These are phyloP conservation scores for Fraxinus cuspidata DNA, from an alignment of 257 asterid genomes.

Conservation along the genomic window DNA sequence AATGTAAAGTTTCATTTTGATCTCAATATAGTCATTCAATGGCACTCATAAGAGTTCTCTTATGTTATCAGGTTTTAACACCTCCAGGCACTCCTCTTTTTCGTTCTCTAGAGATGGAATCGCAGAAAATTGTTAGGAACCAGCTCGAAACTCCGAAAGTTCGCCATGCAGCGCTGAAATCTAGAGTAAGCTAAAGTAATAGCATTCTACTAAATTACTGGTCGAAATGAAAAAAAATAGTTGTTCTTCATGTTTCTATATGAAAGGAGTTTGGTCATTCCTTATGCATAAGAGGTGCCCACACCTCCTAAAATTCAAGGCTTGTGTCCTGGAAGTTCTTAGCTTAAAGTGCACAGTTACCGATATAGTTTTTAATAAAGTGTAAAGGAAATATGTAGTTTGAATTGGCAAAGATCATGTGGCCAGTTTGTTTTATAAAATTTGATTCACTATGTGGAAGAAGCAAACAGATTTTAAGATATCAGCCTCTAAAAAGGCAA, in stretches of 20 bases:
- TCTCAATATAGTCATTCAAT: too few relatives aligned
- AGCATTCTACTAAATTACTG: background rate
- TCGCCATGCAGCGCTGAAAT: conserved; percentile 24
- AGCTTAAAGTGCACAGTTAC: background rate
- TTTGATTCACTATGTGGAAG: background rate
- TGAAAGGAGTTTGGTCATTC: background rate
- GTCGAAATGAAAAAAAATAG: background rate
- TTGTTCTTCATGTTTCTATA: background rate
- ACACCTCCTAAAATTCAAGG: background rate
- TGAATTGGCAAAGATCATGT: background rate
- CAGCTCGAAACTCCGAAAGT: conserved; percentile 26
- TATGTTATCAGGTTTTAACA: too few relatives aligned
- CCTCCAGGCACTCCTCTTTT: conserved; percentile 33
- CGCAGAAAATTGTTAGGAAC: conserved; percentile 13
- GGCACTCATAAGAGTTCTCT: too few relatives aligned
- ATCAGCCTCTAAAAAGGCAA: too few relatives aligned
- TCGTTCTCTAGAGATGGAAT: conserved; percentile 28
- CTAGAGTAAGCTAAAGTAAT: conserved; percentile 25
- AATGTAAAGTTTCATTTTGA: too few relatives aligned
- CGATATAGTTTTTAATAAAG: background rate
- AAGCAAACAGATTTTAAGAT: too few relatives aligned
- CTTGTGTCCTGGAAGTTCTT: background rate
- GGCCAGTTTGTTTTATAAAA: background rate
- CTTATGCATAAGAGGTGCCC: background rate
- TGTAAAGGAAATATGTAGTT: background rate